Base-by-base conservation (phyloP, 805 yeast genomes). In the Maudiozyma turicensis region DNA sequence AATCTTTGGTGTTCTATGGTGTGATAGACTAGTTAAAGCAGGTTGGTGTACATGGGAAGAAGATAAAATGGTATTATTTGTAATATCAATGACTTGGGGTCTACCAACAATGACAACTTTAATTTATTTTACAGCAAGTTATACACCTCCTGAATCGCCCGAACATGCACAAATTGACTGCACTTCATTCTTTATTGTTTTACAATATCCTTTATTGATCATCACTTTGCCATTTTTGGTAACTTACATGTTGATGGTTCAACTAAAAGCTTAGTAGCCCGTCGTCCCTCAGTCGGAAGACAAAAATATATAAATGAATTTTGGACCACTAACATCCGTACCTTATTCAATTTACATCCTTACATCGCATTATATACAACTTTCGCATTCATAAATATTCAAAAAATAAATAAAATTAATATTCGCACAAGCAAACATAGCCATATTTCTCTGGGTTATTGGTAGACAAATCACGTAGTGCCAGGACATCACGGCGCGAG, bases 41-140 rank as follows among this genome's bases (percentile, higher is more conserved):
- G 89, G 89, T 0, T 80, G 95, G 82, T 77, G 81, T 48, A 78
- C 68, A 15, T 58, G 68, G 66, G 65, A 67, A 34, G 69, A 69
- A 46, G 75, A 72, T 46, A 63, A 65, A 14, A 75, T 89, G 66
- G 69, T 89, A 10, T 71, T 83, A 28, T 86, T 93, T 59, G 85
- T 90, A 9, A 78, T 86, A 51, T 82, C 83, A 8, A 72, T 90
- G 40, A 79, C 81, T 40, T 85, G 85, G 67, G 89, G 88, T 0
- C 70, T 89, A 32, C 98, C 99, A 0, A 82, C 88, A 44, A 95
- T 96, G 46, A 93, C 98, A 0, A 78, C 93, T 0, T 74, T 89
- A 57, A 82, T 91, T 40, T 93, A 90, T 63, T 72, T 91, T 49
- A 89, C 97, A 1, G 93, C 96, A 3, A 80, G 86, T 62, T 85